Base-by-base conservation (phyloP, 257 asterid species). In the Craterostigma plantagineum region DNA sequence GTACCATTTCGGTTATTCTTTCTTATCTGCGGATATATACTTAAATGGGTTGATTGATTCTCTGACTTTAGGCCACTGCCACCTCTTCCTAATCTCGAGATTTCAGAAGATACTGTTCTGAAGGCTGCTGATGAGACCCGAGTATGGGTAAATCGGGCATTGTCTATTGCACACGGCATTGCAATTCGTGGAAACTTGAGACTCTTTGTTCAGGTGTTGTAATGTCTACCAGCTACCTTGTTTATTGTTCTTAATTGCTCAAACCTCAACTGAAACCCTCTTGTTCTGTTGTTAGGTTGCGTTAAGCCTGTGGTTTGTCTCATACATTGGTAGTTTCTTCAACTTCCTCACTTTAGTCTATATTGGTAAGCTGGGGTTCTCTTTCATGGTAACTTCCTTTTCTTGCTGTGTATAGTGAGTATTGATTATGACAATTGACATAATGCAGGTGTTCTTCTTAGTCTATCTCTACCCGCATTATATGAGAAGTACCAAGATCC, bases 41-140 rank as follows among this genome's bases (percentile, higher is more conserved):
- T 41, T 41, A 14, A 50, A 43, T 54, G 52, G 33, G 33, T 46
- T 23, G 38, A 35, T 34, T 49, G 16, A 3, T 56, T 33, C 16
- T 58, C 17, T 56, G 46, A 49, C 52, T 52, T 38, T 52, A 87
- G 98, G 63, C 95, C 98, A 46, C 63, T 82, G 55, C 98, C 98
- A n/a, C 98, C 98, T 15, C 77, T 87, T 45, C 98, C 95, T 43
- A 73, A 65, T 63, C 70, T 87, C 61, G 87, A 69, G 61, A 55
- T 87, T 56, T 60, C 92, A 3, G 95, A 82, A 65, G 93, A 73
- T 57, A 53, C 65, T 58, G 75, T 63, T 53, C 14, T 67, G 33
- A 66, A 62, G 70, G 81, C 73, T 68, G 92, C 92, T 61, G 95
- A 79, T 61, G 69, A 68, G 62, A 37, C 73, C 54, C 71, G 75